These are phyloP conservation scores for Orbilia javanica DNA, from an alignment of 2,329 filamentous ascomycete species.

Conservation along the genomic window DNA sequence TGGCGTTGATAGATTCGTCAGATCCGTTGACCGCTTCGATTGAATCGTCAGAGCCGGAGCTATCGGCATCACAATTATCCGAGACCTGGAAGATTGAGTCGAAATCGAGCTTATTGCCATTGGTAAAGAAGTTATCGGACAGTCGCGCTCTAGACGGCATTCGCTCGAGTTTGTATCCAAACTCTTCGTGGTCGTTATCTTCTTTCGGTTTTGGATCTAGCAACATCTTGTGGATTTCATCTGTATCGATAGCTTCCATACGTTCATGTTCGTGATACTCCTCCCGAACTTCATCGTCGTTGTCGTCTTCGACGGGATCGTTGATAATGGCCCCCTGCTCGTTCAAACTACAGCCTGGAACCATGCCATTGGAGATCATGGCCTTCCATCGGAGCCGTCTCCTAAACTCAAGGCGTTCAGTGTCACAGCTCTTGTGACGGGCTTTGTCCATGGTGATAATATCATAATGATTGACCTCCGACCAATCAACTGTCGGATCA, in stretches of 20 bases:
- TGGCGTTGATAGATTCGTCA: background rate
- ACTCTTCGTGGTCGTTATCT: background rate
- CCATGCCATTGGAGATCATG: slow-evolving; percentile 16
- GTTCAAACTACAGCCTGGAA: slow-evolving; percentile 34
- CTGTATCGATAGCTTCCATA: slow-evolving; percentile 13
- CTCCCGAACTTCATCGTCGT: background rate
- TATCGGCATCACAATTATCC: background rate
- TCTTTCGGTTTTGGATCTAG: background rate
- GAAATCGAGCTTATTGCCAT: background rate
- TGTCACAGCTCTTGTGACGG: slow-evolving; percentile 36
- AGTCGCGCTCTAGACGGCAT: background rate
- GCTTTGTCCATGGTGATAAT: slow-evolving; percentile 26
- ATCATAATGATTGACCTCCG: slow-evolving; percentile 31
- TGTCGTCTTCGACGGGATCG: background rate
- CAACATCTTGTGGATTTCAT: background rate
- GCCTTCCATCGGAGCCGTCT: slow-evolving; percentile 27
- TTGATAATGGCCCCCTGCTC: slow-evolving; percentile 23
- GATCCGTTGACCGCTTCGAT: slow-evolving; percentile 4
- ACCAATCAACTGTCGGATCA: slow-evolving; percentile 27
- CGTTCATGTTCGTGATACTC: slow-evolving; percentile 21
- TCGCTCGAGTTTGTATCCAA: slow-evolving; percentile 27
- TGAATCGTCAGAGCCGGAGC: slow-evolving; percentile 8
- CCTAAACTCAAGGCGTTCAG: slow-evolving; percentile 33
- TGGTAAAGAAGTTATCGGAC: background rate
- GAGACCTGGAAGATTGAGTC: background rate